Percentiles rank a stretch among this genome's conserved stretches.
phyloP scores from a whole-genome alignment of 1,139 yeast genomes.

The Petasospora rhodanensis region DNA sequence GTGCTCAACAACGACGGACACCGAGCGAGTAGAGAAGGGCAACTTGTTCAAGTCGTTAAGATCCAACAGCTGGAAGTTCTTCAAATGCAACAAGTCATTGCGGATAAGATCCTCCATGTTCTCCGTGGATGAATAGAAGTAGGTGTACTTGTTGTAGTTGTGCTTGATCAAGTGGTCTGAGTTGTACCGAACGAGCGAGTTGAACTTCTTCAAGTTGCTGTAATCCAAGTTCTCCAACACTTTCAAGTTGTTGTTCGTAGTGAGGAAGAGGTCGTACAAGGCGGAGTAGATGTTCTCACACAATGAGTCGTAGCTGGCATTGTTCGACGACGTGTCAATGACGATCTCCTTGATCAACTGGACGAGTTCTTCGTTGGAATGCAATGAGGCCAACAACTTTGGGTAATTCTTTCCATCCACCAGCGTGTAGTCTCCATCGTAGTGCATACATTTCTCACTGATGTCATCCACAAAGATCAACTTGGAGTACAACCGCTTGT shows the following conservation, averaged over 20 bases:
- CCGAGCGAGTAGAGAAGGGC: conserved; percentile 19
- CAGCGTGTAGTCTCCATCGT: conserved; percentile 23
- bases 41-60: conserved; percentile 23
- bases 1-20: conserved; percentile 22
- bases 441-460: conserved; percentile 18
- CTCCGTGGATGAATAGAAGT: conserved; percentile 14
- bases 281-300: conserved; percentile 22
- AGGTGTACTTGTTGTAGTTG: conserved; percentile 23
- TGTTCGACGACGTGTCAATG: conserved; percentile 24
- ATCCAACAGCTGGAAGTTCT: conserved; percentile 22
- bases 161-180: conserved; percentile 22
- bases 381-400: conserved; percentile 24
- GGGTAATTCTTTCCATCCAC: conserved; percentile 23
- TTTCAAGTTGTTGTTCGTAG: conserved; percentile 23
- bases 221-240: conserved; percentile 24
- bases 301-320: conserved; percentile 22
- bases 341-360: conserved; percentile 22
- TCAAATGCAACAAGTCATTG: conserved; percentile 20
- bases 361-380: conserved; percentile 22
- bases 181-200: conserved; percentile 22
- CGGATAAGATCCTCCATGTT: conserved; percentile 16
- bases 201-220: conserved; percentile 25
- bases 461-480: conserved; percentile 25
- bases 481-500: conserved; percentile 21
- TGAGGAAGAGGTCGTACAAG: conserved; percentile 25